Conservation (phyloP, 805 yeast species). For the Sugiyamaella marilandica region DNA sequence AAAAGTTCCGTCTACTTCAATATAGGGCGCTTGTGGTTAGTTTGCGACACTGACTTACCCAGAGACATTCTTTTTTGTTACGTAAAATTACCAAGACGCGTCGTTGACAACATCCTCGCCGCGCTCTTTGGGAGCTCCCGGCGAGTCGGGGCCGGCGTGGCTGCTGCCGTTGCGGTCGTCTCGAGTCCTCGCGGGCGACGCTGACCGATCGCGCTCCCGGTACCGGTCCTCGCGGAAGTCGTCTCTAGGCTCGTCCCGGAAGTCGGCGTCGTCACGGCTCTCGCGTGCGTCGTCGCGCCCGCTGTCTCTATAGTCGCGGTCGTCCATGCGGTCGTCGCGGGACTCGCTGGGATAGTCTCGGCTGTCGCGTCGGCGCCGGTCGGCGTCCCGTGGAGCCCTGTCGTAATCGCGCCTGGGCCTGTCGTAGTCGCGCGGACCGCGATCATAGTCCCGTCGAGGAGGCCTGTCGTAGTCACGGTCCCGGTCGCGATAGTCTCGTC, state of each 20-base stretch:
- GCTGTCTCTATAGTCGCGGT: conserved; percentile 20
- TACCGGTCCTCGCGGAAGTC: conserved; percentile 1
- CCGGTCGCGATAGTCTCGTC: conserved; percentile 44
- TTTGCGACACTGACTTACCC: neutral
- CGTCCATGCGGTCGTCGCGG: conserved; percentile 24
- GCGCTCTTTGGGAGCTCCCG: neutral
- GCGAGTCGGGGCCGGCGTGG: neutral
- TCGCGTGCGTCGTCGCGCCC: conserved; percentile 21
- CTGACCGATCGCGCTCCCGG: neutral
- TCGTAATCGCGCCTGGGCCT: conserved; percentile 45
- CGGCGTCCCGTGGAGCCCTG: conserved; percentile 38
- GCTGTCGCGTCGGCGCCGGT: conserved; percentile 24
- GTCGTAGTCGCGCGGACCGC: conserved; percentile 27
- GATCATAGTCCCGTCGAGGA: conserved; percentile 35
- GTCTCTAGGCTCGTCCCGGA: neutral
- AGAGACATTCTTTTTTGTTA: neutral
- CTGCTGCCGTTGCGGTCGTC: neutral
- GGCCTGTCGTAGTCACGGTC: conserved; percentile 40
- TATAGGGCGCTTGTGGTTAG: neutral
- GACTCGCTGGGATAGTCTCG: conserved; percentile 37
- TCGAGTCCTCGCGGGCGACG: neutral
- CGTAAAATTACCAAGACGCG: neutral
- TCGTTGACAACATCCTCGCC: neutral
- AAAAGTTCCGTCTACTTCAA: neutral
- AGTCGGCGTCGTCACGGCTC: conserved; percentile 4